phyloP scores from a whole-genome alignment of 1,284 basidiomycete species.

The Vanrija sp. region DNA sequence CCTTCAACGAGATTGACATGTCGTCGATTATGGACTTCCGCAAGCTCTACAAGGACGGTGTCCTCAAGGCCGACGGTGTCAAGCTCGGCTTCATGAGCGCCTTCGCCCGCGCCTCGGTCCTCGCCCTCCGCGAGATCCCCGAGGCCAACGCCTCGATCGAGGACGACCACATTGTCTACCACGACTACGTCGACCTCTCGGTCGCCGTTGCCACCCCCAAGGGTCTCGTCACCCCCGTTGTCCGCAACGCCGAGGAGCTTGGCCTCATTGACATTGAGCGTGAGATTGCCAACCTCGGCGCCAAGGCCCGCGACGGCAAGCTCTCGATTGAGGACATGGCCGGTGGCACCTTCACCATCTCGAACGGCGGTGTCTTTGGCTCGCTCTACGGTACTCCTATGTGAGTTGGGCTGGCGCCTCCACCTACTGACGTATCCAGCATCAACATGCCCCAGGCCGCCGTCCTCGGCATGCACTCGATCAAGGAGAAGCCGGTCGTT shows the following conservation, averaged over 20 bases:
- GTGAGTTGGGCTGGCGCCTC: slow-evolving; percentile 18
- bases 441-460: slow-evolving; percentile 96
- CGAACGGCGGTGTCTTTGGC: slow-evolving; percentile 98
- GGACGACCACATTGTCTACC: slow-evolving; percentile 86
- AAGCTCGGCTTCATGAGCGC: slow-evolving; percentile 99
- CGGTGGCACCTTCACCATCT: slow-evolving; percentile 97
- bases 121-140: slow-evolving; percentile 89
- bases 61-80: slow-evolving; percentile 89
- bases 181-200: slow-evolving; percentile 88
- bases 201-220: slow-evolving; percentile 97
- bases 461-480: slow-evolving; percentile 94
- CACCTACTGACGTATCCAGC: slow-evolving; percentile 26
- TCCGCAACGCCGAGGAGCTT: slow-evolving; percentile 84
- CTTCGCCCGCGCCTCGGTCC: slow-evolving; percentile 80
- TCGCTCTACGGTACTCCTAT: slow-evolving; percentile 95
- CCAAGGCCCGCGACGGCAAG: slow-evolving; percentile 89
- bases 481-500: slow-evolving; percentile 91
- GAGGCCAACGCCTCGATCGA: slow-evolving; percentile 94
- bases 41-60: slow-evolving; percentile 87
- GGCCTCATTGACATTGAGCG: slow-evolving; percentile 87
- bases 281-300: slow-evolving; percentile 83
- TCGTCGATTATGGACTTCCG: slow-evolving; percentile 90
- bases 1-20: slow-evolving; percentile 99
- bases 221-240: slow-evolving; percentile 93
- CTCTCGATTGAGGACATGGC: slow-evolving; percentile 94